Evolutionary conservation across 2,329 filamentous ascomycete species (phyloP).

Genomic region (Xylaria sp.): DNA sequence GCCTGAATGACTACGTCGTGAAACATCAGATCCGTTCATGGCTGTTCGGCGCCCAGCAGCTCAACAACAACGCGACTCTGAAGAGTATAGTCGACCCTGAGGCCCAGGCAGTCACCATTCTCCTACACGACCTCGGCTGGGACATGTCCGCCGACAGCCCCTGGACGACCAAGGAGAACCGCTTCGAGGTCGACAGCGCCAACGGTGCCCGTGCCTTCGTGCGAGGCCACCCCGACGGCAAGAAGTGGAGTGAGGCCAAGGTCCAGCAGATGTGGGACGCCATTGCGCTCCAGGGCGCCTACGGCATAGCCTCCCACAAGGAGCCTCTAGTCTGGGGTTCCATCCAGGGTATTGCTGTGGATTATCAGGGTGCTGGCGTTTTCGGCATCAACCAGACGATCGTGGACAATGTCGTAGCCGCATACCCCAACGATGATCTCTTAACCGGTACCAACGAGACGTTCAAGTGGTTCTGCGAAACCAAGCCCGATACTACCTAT

Average conservation of each 20-base stretch:
- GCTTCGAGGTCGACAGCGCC: slow-evolving; percentile 38
- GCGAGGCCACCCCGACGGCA: slow-evolving; percentile 27
- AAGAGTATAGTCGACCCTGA: slow-evolving; percentile 26
- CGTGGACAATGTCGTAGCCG: slow-evolving; percentile 29
- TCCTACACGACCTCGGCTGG: slow-evolving; percentile 38
- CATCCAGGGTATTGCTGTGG: slow-evolving; percentile 31
- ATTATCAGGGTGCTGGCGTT: slow-evolving; percentile 26
- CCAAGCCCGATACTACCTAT: slow-evolving; percentile 37
- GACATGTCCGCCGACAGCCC: slow-evolving; percentile 33
- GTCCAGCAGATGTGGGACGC: slow-evolving; percentile 35
- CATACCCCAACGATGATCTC: slow-evolving; percentile 33
- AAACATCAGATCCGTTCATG: slow-evolving; percentile 37
- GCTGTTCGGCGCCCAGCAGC: slow-evolving; percentile 35
- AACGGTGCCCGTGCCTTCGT: slow-evolving; percentile 32
- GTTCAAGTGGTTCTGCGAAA: slow-evolving; percentile 37
- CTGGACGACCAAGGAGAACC: slow-evolving; percentile 25
- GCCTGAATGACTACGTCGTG: slow-evolving; percentile 30
- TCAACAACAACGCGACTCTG: slow-evolving; percentile 29
- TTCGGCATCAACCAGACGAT: slow-evolving; percentile 35
- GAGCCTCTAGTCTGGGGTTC: slow-evolving; percentile 32
- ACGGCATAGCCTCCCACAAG: slow-evolving; percentile 30
- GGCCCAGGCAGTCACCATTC: slow-evolving; percentile 23
- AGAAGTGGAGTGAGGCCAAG: slow-evolving; percentile 30
- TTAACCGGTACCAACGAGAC: slow-evolving; percentile 37
- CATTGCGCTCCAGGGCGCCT: slow-evolving; percentile 33